Evolutionary conservation across 306 rosid species (phyloP), one percentile per base, ranked within the genome.

Genomic region (Glycyrrhiza uralensis): DNA sequence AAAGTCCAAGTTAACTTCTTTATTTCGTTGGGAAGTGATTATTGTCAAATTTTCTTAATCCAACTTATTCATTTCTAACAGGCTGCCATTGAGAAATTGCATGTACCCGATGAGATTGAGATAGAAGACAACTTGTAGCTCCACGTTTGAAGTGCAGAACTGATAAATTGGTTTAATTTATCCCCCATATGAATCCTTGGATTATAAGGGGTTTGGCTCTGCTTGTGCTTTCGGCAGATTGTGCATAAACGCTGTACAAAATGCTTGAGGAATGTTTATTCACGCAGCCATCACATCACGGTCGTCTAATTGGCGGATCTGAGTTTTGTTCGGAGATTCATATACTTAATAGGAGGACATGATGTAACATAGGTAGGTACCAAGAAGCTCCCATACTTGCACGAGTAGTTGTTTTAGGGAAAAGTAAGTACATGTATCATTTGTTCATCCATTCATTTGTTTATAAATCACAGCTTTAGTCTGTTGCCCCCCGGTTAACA

Each of bases 31-130:
- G 15, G 49, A 63, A 22, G 14, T 19, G 2, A 35, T 18, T 32
- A 22, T 38, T 65, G 13, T 67, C 29, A 56, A 14, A 30, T 46
- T 39, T 56, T 45, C 29, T 39, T n/a, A n/a, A 47, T 69, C 19
- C 46, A 33, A 61, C 69, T 3, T 42, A 4, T 22, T 45, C 51
- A 41, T 69, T 68, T 79, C n/a, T 61, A 55, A 70, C 86, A 95
- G 99, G 96, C 99, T 69, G 96, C 93, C 68, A 95, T 95, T 10
- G 99, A 95, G 89, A 95, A 92, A 87, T 84, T 95, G 84, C 96
- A 86, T 56, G 96, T 92, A 62, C 99, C 97, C 0, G 99, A 95
- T 72, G 99, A 95, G 59, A 70, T 87, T 72, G 99, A 95, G 59
- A 70, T 87, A 64, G 96, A 95, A 49, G 99, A 92, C 84, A 84